A percentile compares a stretch with the other conserved stretches of the same genome.
Conservation (phyloP, 805 yeast genomes). For the Candida taoyuanica region DNA sequence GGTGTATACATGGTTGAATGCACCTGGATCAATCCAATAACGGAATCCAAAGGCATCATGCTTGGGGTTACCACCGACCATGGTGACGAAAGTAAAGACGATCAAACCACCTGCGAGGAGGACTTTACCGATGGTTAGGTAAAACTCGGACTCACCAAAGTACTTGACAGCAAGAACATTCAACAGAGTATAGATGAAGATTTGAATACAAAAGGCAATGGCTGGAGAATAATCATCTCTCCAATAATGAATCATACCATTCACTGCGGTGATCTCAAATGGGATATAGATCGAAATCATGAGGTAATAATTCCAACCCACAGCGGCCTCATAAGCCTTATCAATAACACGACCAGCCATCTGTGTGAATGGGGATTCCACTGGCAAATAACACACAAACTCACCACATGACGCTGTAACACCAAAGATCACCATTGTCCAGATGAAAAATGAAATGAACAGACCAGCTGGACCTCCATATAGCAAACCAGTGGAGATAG, state of each 20-base stretch:
- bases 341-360: conserved; percentile 61
- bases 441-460: conserved; percentile 53
- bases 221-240: conserved; percentile 69
- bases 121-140: conserved; percentile 68
- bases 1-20: conserved; percentile 50
- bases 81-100: conserved; percentile 67
- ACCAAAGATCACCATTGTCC: conserved; percentile 57
- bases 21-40: conserved; percentile 46
- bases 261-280: conserved; percentile 60
- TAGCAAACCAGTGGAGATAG: conserved; percentile 47
- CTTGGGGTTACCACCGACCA: conserved; percentile 82
- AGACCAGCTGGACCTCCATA: conserved; percentile 53
- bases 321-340: conserved; percentile 62
- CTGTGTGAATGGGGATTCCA: conserved; percentile 59
- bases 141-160: conserved; percentile 80
- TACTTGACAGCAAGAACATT: conserved; percentile 69
- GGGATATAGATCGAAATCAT: conserved; percentile 55
- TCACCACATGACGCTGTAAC: conserved; percentile 63
- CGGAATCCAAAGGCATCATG: conserved; percentile 59
- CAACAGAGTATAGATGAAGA: conserved; percentile 55
- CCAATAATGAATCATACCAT: conserved; percentile 68
- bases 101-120: conserved; percentile 69
- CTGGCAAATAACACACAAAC: conserved; percentile 57
- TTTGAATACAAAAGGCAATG: conserved; percentile 59
- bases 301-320: conserved; percentile 61